Evolutionary conservation across 2,329 filamentous ascomycete genomes (phyloP).

Genomic region (Hirsutella thompsonii): DNA sequence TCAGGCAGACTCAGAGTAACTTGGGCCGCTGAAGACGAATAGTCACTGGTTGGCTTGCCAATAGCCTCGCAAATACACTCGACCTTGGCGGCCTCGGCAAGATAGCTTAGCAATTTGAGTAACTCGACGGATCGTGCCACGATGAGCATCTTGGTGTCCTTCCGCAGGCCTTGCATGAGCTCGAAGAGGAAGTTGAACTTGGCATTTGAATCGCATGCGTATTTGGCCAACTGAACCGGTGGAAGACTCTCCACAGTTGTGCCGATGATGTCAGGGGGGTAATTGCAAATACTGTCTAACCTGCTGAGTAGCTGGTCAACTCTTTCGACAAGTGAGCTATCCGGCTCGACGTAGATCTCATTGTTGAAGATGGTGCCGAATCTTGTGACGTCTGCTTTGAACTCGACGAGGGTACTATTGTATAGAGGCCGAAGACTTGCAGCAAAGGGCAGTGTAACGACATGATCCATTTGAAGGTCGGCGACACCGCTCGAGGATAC

Average conservation of each 20-base stretch:
- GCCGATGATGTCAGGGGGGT: conserved; percentile 38
- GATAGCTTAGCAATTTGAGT: conserved; percentile 36
- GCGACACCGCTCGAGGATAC: conserved; percentile 8
- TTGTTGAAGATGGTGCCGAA: conserved; percentile 31
- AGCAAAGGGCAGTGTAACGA: conserved; percentile 45
- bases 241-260: conserved; percentile 24
- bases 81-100: conserved; percentile 28
- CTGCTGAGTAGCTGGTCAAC: conserved; percentile 38
- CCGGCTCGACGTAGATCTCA: conserved; percentile 24
- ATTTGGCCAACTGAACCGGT: conserved; percentile 32
- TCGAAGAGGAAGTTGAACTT: conserved; percentile 49
- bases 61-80: conserved; percentile 21
- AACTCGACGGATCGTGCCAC: conserved; percentile 36
- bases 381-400: conserved; percentile 27
- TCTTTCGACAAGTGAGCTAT: conserved; percentile 24
- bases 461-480: conserved; percentile 22
- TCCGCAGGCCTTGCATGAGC: conserved; percentile 31
- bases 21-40: conserved; percentile 19
- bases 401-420: conserved; percentile 31
- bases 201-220: conserved; percentile 41
- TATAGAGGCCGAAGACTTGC: conserved; percentile 39
- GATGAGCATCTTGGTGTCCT: conserved; percentile 37
- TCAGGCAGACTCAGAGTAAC: conserved; percentile 30
- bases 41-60: conserved; percentile 11
- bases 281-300: conserved; percentile 43